Conservation (phyloP, 768 basidiomycete species). For the Tulasnella sp. region DNA sequence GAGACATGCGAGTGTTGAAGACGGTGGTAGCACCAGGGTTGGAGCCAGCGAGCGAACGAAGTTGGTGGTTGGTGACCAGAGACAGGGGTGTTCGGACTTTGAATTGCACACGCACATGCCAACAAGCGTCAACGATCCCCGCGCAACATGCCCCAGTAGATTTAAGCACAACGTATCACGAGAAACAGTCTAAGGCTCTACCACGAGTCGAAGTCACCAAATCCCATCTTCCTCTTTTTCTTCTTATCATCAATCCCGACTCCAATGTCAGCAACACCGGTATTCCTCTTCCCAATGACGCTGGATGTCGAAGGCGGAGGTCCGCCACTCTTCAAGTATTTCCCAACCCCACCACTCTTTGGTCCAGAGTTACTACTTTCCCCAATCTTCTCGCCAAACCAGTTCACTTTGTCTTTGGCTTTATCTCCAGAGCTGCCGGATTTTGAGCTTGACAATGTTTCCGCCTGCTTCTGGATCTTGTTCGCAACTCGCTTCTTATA, state of each 20-base stretch:
- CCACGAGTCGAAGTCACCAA: slow-evolving; percentile 74
- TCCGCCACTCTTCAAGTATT: slow-evolving; percentile 53
- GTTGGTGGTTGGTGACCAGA: not conserved
- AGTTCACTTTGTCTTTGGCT: slow-evolving; percentile 61
- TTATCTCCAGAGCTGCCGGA: slow-evolving; percentile 30
- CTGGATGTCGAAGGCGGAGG: not conserved
- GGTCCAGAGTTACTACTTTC: slow-evolving; percentile 38
- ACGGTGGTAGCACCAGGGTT: not conserved
- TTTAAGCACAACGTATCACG: too few relatives aligned
- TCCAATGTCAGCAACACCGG: slow-evolving; percentile 27
- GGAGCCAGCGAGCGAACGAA: not conserved
- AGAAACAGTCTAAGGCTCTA: not conserved
- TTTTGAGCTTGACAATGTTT: slow-evolving; percentile 36
- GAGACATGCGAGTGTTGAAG: not conserved
- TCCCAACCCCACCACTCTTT: slow-evolving; percentile 56
- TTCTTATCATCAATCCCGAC: slow-evolving; percentile 48
- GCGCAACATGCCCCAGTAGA: not conserved
- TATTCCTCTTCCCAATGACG: slow-evolving; percentile 42
- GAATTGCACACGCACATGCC: not conserved
- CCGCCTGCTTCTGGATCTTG: slow-evolving; percentile 52
- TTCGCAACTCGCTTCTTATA: slow-evolving; percentile 81
- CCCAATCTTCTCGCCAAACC: slow-evolving; percentile 87
- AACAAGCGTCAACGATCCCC: not conserved
- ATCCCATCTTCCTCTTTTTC: slow-evolving; percentile 81
- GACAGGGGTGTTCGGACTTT: not conserved